Base-by-base conservation (phyloP, 208 protist genomes). In the Acanthamoeba rhysodes region DNA sequence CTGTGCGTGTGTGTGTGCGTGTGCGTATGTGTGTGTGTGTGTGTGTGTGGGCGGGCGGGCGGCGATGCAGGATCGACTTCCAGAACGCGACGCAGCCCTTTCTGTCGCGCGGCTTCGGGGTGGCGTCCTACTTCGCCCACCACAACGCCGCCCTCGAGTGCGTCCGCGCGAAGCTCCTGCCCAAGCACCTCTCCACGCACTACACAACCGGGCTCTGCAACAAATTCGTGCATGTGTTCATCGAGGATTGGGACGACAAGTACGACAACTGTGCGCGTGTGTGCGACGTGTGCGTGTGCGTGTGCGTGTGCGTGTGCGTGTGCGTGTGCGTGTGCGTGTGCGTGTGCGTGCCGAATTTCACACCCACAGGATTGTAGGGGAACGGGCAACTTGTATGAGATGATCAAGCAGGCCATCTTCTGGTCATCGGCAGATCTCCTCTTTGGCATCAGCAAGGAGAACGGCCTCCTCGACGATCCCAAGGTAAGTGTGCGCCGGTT, bases 81-180 rank as follows among this genome's bases (percentile, higher is more conserved):
- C 84, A 90, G 59, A 90, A 90, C 22, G 84, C 84, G 29, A 90
- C 84, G 22, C 84, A 90, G 84, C 84, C 84, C n/a, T 90, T 90
- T 53, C 41, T 90, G 48, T 72, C 84, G 34, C 41, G 59, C n/a
- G 84, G 84, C 37, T 90, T 90, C 41, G 84, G 84, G 7, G 84
- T 90, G 59, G 32, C 64, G 27, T 90, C 84, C n/a, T 90, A 90
- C 84, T 90, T 90, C n/a, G 24, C 84, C 22, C 84, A 90, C 55
- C 84, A 90, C 84, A 90, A 90, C 41, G 59, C 50, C 32, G 50
- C 84, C 20, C 84, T 90, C 4, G 59, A 90, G 32, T 90, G 84
- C 55, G 59, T 90, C 20, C 50, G 84, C n/a, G n/a, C 84, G 4
- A 62, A 66, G 57, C 84, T 90, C 10, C 84, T 90, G 20, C 84